Evolutionary conservation across 441 rosid genomes (phyloP), one percentile per base, ranked within the genome.

Genomic region (Adansonia rubrostipa): DNA sequence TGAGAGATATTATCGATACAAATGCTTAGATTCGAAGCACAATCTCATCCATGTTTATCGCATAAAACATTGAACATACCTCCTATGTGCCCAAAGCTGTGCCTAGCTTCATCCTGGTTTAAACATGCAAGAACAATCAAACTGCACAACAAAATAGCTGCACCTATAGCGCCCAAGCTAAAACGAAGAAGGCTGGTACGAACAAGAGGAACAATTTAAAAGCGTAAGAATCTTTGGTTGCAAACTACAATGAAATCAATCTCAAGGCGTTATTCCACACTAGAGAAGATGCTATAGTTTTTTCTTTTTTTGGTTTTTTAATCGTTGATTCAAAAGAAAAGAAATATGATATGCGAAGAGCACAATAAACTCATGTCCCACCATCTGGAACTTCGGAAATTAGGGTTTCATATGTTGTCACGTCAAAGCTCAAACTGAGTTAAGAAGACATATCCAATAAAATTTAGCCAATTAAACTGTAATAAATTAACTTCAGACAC

Each of bases 41-140:
- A 40, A 78, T 62, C 42, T 77, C 36, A 45, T 79, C 63, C 74
- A 68, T 53, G 24, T 53, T 65, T 53, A 54, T 28, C 10, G 71
- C 36, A 42, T 9, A 64, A 65, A 62, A 64, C 44, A 5, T 72
- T n/a, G 33, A 60, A 42, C 33, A 3, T 83, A 91, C 95, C 97
- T 89, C 95, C 97, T 9, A 85, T 70, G 76, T 90, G 93, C 75
- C 95, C 97, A 79, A 91, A 91, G 85, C 82, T 88, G 81, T 89
- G 92, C 78, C 95, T 86, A 74, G 86, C 92, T 56, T 86, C 88
- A 83, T 92, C 97, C 87, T 91, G 93, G 60, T 88, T 90, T 44
- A 89, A 82, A 82, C 82, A 84, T 47, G 91, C 87, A 80, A 92
- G 89, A 79, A 91, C 87, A 66, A 86, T 79, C 89, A 90, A 82